These are phyloP conservation scores for Hypoxylon intermedium DNA, from an alignment of 495 filamentous ascomycete species.

Conservation along the genomic window DNA sequence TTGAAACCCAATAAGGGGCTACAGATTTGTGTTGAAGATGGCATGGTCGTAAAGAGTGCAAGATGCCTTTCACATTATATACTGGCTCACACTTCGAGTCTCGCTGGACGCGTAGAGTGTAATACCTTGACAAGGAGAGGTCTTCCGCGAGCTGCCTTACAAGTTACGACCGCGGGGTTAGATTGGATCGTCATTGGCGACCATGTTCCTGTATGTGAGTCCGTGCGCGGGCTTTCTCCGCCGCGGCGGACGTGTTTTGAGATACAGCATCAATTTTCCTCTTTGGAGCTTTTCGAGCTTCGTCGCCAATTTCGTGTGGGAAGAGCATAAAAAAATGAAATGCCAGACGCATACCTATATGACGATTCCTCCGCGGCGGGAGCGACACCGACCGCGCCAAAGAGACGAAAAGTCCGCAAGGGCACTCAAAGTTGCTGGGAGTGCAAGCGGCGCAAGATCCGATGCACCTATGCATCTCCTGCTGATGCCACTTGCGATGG, in stretches of 20 bases:
- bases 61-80: neutral
- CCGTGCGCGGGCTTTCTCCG: neutral
- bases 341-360: neutral
- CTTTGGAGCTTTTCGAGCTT: too few relatives aligned
- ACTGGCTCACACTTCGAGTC: neutral
- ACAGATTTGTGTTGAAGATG: neutral
- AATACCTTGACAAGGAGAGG: neutral
- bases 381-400: conserved; percentile 3
- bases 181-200: too few relatives aligned
- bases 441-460: conserved; percentile 59
- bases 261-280: too few relatives aligned
- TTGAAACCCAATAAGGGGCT: too few relatives aligned
- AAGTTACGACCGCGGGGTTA: too few relatives aligned
- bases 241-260: neutral
- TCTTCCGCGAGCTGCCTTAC: too few relatives aligned
- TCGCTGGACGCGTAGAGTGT: neutral
- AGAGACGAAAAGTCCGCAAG: conserved; percentile 52
- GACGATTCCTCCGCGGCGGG: conserved; percentile 4
- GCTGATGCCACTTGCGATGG: conserved; percentile 48
- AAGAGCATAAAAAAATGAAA: neutral
- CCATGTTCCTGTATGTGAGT: too few relatives aligned
- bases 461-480: conserved; percentile 51
- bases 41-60: neutral
- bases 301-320: too few relatives aligned
- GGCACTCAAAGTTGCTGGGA: conserved; percentile 62